Base-by-base conservation (phyloP, 2,329 filamentous ascomycete species). In the Fusarium dimerum region DNA sequence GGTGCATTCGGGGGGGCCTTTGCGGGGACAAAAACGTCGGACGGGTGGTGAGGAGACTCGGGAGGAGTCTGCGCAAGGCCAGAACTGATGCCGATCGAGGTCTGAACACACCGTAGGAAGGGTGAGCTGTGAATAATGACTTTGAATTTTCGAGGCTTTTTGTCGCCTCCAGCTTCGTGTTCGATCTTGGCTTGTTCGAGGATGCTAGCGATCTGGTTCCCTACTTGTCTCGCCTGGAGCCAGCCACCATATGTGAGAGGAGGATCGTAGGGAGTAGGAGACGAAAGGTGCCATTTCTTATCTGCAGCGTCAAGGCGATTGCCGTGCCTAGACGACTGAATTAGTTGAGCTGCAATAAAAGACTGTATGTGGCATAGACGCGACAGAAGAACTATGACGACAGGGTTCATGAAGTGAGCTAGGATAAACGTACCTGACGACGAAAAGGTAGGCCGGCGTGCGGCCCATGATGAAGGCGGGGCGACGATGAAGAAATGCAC, bases 221-320 rank as follows among this genome's bases (percentile, higher is more conserved):
- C 94, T 20, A 97, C 82, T 6, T 87, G 84, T 63, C 89, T 86
- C 48, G 89, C 87, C 72, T 97, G 94, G 13, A 87, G 84, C 89
- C 94, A 97, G 59, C 94, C 94, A 62, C 90, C 90, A 68, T 97
- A 97, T 3, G 92, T 96, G 52, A 99, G 80, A 45, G 94, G 94
- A 60, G 94, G 90, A 61, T 99, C 93, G 77, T 97, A 99, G 2
- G 94, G 94, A 6, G 91, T 92, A 2, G 92, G 89, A 6, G 94
- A 96, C 30, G 89, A 89, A 49, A 96, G 81, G 71, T 97, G 91
- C 94, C 94, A 99, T 71, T 90, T 85, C 70, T 92, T 92, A 78
- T 99, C 92, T 56, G 92, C 92, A 50, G 91, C 91, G 71, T 99
- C 94, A 52, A 99, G 87, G 62, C 94, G 88, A 64, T 92, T 90